Evolutionary conservation across 2,329 filamentous ascomycete genomes (phyloP), one percentile per base, ranked within the genome.

Genomic region (Simplicillium sp.): DNA sequence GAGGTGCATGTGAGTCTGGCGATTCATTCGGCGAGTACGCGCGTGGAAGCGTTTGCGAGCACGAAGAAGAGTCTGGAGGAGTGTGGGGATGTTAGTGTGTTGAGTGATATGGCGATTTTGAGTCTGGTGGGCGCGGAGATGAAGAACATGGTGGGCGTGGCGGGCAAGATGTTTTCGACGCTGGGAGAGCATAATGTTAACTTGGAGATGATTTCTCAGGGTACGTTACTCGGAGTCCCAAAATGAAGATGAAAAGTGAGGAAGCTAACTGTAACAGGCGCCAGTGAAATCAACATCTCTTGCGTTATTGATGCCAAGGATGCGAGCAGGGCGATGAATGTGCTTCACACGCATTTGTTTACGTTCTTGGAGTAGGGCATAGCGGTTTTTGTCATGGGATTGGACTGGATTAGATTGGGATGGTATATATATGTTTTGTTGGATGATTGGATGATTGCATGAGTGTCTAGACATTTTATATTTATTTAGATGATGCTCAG

Each of bases 121-220:
- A 95, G 87, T 54, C 68, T 98, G 39, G 90, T 98, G 1, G 92
- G 92, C 37, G 86, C 87, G 45, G 87, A 97, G 63, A 87, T 98
- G 82, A 94, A 95, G 70, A 92, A 95, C 62, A 96, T 97, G 88
- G 73, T 86, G 43, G 92, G 92, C 46, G 87, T 98, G 47, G 86
- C 86, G 7, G 92, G 92, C 20, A 81, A 77, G 52, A 97, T 98
- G 85, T 97, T 98, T 63, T 87, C 84, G 37, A 94, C 89, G 2
- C 70, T 98, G 14, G 92, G 92, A 34, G 86, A 96, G 58, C 84
- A 95, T 59, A 85, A 86, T 53, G 82, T 98, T 57, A 98, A 98
- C 60, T 87, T 98, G 52, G 92, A 98, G 67, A 98, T 98, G 92
- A 98, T 98, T 51, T 95, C 87, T 17, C 92, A 98, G 68, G 92